Evolutionary conservation across 177 flowering plant species (phyloP), one percentile per base, ranked within the genome.

Genomic region (Telopea speciosissima): DNA sequence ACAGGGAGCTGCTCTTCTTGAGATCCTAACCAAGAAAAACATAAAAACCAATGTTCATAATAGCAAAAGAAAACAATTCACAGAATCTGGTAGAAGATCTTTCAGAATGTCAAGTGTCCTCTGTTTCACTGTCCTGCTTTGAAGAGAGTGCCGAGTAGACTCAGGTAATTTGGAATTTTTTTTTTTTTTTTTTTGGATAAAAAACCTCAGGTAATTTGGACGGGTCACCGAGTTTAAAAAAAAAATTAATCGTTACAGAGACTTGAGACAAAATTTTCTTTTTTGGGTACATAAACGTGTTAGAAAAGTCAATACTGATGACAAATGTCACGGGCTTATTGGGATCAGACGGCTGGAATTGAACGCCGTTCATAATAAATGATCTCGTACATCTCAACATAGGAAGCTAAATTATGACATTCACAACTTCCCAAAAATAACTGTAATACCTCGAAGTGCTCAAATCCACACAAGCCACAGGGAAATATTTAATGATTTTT

Each of bases 11-110:
- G 85, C 65, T 68, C 79, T 52, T 81, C 89, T 67, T 85, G 87
- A 66, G 86, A 88, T 75, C 93, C 94, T 90, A 79, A 79, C 40
- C 31, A 76, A 66, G 45, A 68, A 65, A 16, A 74, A 67, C 58
- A 67, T 5, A 28, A 49, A 49, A 71, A 65, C 23, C 7, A n/a
- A 63, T 24, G 61, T 17, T 31, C 10, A 72, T 12, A 42, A 60
- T 31, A 28, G 42, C 40, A 62, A 16, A 17, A 58, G n/a, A 49
- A 1, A 44, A 44, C 49, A 44, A 13, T 28, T 28, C 31, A 28
- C 31, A 28, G 31, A 26, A n/a, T n/a, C n/a, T n/a, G n/a, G n/a
- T n/a, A n/a, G n/a, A n/a, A n/a, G n/a, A n/a, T n/a, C n/a, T n/a
- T n/a, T n/a, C n/a, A n/a, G n/a, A n/a, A n/a, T n/a, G n/a, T n/a